Evolutionary conservation across 2,329 filamentous ascomycete species (phyloP), one percentile per base, ranked within the genome.

Genomic region (Ceratocystis lukuohia): DNA sequence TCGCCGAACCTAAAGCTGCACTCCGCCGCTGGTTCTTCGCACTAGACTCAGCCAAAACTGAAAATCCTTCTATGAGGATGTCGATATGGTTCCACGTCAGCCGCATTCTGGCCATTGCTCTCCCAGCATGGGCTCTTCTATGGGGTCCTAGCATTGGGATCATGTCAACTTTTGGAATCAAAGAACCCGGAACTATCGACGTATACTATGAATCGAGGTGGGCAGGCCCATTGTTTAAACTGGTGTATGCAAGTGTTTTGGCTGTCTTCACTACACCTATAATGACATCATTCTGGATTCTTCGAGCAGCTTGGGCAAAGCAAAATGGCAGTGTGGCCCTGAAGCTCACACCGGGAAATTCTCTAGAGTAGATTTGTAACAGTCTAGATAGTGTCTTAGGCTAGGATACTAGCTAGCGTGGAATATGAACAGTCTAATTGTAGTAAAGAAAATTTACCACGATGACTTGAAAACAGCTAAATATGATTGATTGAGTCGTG

Each of bases 181-280:
- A 68, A 48, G 66, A 71, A 6, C 37, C 50, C 4, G 41, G 44
- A 15, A 75, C 73, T 7, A 73, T 75, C 48, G 81, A 82, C 69
- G 82, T 76, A 72, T 74, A 73, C 8, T 83, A 76, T 64, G 59
- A 72, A 22, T 70, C 72, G 17, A 71, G 71, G 45, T 83, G 80
- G 80, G 72, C 74, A 65, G 80, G 80, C 7, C 74, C 80, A 69
- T 70, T 79, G 37, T 83, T 81, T 74, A 83, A 83, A 73, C 72
- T 77, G 10, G 70, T 81, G 15, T 74, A 80, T 45, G 80, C 80
- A 12, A 80, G 75, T 5, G 68, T 78, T 50, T 72, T 82, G 33
- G 78, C 76, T 5, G 69, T 81, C 59, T 64, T 81, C 53, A 77
- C 77, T 50, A 80, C 80, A 59, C 80, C 80, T 1, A 69, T 74